Evolutionary conservation across 352 stramenopile genomes (phyloP), one percentile per base, ranked within the genome.

Genomic region (Phytophthora cajani): DNA sequence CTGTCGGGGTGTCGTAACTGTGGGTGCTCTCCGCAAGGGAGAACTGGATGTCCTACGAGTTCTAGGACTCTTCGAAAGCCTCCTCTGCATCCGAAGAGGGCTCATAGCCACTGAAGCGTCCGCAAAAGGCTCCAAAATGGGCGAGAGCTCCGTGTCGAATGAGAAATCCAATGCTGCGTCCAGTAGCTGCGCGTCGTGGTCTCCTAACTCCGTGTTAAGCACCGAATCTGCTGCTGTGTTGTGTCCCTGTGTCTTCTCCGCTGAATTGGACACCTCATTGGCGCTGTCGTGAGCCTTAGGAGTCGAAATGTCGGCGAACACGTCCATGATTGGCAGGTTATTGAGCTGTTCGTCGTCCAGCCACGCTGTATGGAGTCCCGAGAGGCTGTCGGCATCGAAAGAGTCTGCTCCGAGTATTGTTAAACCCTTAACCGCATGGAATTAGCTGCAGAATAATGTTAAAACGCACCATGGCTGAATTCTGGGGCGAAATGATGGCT

Each of bases 321-420:
- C 72, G 32, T 84, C 69, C 40, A 73, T 51, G 1, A 74, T 67
- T 6, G 78, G 62, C 25, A 84, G 40, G 42, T 75, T 68, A 54
- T 71, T 71, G 5, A 87, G 71, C 42, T 87, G 69, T 62, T 85
- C 81, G 54, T 92, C 81, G 47, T 89, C 79, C 12, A 89, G 60
- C 63, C 75, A 84, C 21, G 79, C 67, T 47, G 75, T 71, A 53
- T 79, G 60, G 17, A 80, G 64, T 1, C 64, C 73, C 19, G 67
- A 82, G 42, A 85, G 69, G 58, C 63, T 75, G 30, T 75, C 63
- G 3, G 65, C 62, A 21, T 70, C 69, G 42, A 75, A 69, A 5
- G 63, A 75, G n/a, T 80, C 76, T 83, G 36, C 16, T 5, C 5
- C 70, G 7, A 32, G 40, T 30, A 62, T 9, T 60, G 6, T 59